These are phyloP conservation scores for Aphanomyces cochlioides DNA, from an alignment of 352 stramenopile species.

Conservation along the genomic window DNA sequence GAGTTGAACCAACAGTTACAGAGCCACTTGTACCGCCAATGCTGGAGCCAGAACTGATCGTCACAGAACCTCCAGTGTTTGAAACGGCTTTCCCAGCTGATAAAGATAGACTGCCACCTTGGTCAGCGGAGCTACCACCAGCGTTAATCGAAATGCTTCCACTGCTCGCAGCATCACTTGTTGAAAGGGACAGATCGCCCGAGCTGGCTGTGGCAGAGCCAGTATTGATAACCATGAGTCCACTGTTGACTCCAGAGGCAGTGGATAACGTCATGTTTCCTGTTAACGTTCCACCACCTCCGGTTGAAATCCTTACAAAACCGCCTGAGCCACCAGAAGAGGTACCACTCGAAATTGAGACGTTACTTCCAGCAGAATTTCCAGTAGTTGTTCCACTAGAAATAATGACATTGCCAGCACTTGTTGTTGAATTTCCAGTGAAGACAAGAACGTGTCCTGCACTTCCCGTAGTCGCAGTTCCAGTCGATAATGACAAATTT, in stretches of 20 bases:
- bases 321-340: conserved; percentile 26
- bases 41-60: neutral
- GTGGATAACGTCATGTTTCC: conserved; percentile 31
- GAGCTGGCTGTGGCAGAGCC: conserved; percentile 22
- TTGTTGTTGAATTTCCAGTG: neutral
- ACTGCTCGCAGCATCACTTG: conserved; percentile 33
- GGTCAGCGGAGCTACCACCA: conserved; percentile 30
- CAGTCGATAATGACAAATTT: conserved; percentile 2
- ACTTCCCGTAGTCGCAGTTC: conserved; percentile 1
- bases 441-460: neutral
- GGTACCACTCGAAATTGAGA: neutral
- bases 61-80: neutral
- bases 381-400: neutral
- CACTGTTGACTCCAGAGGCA: conserved; percentile 18
- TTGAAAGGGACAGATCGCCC: conserved; percentile 25
- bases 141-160: conserved; percentile 33
- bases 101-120: conserved; percentile 33
- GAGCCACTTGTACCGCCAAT: neutral
- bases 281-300: conserved; percentile 33
- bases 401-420: conserved; percentile 3
- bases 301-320: conserved; percentile 33
- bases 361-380: neutral
- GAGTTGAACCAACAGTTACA: neutral
- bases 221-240: conserved; percentile 23
- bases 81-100: conserved; percentile 31